Base-by-base conservation (phyloP, 2,329 filamentous ascomycete genomes). In the Diaporthe caulivora region DNA sequence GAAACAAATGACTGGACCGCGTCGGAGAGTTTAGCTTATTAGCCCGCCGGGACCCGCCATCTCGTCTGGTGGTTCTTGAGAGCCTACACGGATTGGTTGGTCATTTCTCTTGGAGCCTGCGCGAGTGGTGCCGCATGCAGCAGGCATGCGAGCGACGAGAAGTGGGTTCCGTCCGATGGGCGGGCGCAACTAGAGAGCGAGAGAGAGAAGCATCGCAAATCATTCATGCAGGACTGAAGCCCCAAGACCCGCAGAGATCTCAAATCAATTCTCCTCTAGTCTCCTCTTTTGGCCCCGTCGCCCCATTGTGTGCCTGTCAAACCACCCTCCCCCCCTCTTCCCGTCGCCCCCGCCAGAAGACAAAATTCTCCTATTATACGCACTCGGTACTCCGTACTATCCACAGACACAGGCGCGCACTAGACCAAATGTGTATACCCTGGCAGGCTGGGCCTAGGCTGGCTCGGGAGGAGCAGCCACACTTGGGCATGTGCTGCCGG, bases 261-360 rank as follows among this genome's bases (percentile, higher is more conserved):
- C 62, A 65, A 65, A 65, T 65, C 62, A 65, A 65, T 65, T 65
- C 62, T 65, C 62, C 62, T 65, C 21, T 51, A 18, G 37, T 40
- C 17, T 51, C 49, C 49, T 26, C 49, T 15, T 15, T 51, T 51
- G 49, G 29, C 44, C 62, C 44, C 62, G 44, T 65, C 29, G 62
- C 29, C 44, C 42, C 60, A 18, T 40, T 13, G 37, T 34, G 34
- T 5, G 9, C 34, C 9, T 34, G 31, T 34, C n/a, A 13, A 26
- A 3, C n/a, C 5, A 29, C 29, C 26, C 55, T 2, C 58, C 37
- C 40, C 21, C 40, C 58, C 24, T 62, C 40, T 26, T 47, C 58
- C 31, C 58, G 58, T 44, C 37, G 37, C 11, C 42, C 42, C 58
- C 60, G 42, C 60, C 42, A 49, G 31, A 13, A 3, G 10, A 31